These are phyloP conservation scores for Coniella vitis DNA, from an alignment of 2,329 filamentous ascomycete species.

Conservation along the genomic window DNA sequence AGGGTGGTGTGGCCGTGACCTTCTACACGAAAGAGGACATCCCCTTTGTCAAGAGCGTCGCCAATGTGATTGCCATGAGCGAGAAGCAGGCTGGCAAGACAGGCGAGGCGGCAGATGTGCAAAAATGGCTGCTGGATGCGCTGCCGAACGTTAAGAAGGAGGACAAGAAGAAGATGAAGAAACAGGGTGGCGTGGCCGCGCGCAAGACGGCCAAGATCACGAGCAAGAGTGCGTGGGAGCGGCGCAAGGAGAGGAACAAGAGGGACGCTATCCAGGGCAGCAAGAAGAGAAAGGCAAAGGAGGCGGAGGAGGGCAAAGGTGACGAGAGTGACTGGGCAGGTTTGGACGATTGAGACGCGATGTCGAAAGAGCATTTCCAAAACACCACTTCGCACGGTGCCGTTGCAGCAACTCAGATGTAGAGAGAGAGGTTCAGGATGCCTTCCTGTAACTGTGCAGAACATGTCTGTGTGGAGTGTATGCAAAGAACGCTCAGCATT, in stretches of 20 bases:
- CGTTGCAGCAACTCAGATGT: not conserved
- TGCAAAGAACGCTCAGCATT: too few species aligned
- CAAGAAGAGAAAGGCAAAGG: conserved; percentile 42
- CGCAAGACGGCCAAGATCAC: conserved; percentile 65
- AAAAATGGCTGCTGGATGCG: conserved; percentile 83
- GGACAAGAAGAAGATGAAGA: conserved; percentile 75
- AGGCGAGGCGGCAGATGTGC: conserved; percentile 52
- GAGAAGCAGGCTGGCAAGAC: conserved; percentile 61
- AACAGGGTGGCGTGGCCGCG: conserved; percentile 66
- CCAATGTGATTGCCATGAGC: conserved; percentile 81
- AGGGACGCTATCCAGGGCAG: conserved; percentile 56
- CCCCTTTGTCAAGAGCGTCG: conserved; percentile 79
- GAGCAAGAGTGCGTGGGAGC: conserved; percentile 71
- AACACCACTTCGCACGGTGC: not conserved
- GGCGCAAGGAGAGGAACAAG: conserved; percentile 60
- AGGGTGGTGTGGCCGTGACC: conserved; percentile 84
- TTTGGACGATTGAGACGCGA: conserved; percentile 1
- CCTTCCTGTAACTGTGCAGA: too few species aligned
- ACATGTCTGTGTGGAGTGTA: too few species aligned
- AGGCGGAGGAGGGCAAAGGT: not conserved
- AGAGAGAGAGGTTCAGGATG: too few species aligned
- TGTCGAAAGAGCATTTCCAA: not conserved
- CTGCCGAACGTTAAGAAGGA: conserved; percentile 79
- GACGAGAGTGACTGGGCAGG: conserved; percentile 7
- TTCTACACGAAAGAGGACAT: conserved; percentile 96